Base-by-base conservation (phyloP, 345 rosid species). In the Salix arbutifolia region DNA sequence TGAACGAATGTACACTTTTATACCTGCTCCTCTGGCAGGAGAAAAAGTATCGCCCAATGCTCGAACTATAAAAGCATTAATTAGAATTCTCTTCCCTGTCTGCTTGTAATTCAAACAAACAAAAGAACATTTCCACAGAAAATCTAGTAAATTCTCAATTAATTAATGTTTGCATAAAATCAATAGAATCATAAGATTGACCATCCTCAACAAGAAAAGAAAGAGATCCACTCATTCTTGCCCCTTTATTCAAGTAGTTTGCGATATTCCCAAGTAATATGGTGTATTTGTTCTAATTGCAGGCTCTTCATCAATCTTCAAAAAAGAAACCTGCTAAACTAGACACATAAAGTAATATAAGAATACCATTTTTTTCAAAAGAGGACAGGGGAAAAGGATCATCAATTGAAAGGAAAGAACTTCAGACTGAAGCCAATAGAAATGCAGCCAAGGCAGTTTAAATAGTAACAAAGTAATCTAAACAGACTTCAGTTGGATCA, bases 21-120 rank as follows among this genome's bases (percentile, higher is more conserved):
- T n/a, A n/a, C n/a, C n/a, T n/a, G n/a, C n/a, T n/a, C 94, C 99
- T 80, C 99, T 91, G 77, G 99, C 99, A 85, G 95, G 97, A 83
- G 99, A 87, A 83, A 96, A 96, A 58, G 95, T 87, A 87, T 96
- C 99, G 64, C 97, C 93, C 83, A 96, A 70, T 62, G 99, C 99
- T 86, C 99, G 99, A 68, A 91, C 99, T 40, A 98, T 93, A 86
- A 96, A 96, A 74, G 99, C 99, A 87, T 96, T 96, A 62, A 96
- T 93, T 86, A 96, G 79, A 73, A 96, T 98, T 86, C 99, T 87
- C 81, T 93, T 96, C 89, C 98, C 91, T 8, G 94, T 93, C 99
- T 93, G 88, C 82, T 70, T 69, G 74, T 72, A 72, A 58, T 71
- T 42, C 81, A 72, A 53, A 70, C 42, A 11, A 38, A 65, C 58